phyloP scores from a whole-genome alignment of 2,329 filamentous ascomycete species.

The Fusarium cyanostomum region DNA sequence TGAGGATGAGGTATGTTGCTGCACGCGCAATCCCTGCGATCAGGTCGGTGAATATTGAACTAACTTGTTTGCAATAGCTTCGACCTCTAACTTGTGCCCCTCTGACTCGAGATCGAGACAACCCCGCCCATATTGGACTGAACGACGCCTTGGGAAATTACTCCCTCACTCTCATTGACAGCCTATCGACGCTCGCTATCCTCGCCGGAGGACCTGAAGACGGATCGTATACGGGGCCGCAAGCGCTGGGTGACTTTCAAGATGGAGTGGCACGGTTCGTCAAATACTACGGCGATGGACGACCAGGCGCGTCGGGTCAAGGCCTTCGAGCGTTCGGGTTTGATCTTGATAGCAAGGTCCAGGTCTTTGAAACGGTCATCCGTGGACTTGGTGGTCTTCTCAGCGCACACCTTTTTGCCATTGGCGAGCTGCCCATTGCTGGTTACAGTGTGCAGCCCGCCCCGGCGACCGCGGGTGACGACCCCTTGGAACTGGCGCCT shows the following conservation, averaged over 20 bases:
- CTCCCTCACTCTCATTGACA: slow-evolving; percentile 94
- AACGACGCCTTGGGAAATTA: slow-evolving; percentile 99
- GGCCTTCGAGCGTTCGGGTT: slow-evolving; percentile 83
- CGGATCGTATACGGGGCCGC: slow-evolving; percentile 49
- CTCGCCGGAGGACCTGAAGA: slow-evolving; percentile 75
- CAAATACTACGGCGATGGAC: slow-evolving; percentile 86
- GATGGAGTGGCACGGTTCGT: slow-evolving; percentile 80
- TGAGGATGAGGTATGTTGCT: slow-evolving; percentile 80
- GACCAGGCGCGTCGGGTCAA: slow-evolving; percentile 70
- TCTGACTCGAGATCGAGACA: slow-evolving; percentile 81
- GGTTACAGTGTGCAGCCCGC: slow-evolving; percentile 70
- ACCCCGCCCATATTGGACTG: slow-evolving; percentile 83
- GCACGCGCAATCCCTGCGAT: slow-evolving; percentile 3
- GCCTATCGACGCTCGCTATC: slow-evolving; percentile 91
- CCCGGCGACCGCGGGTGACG: slow-evolving; percentile 43
- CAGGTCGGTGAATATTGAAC: neutral
- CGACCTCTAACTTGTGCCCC: slow-evolving; percentile 86
- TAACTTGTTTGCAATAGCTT: slow-evolving; percentile 60
- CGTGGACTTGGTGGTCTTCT: slow-evolving; percentile 89
- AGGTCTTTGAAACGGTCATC: slow-evolving; percentile 98
- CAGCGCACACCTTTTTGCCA: slow-evolving; percentile 92
- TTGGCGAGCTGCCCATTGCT: slow-evolving; percentile 86
- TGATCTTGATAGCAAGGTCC: slow-evolving; percentile 96
- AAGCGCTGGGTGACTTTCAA: slow-evolving; percentile 79
- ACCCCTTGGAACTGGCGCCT: slow-evolving; percentile 58